A percentile compares a stretch with the other conserved stretches of the same genome.
Conservation (phyloP, 805 yeast species). For the Monosporozyma siamensis region DNA sequence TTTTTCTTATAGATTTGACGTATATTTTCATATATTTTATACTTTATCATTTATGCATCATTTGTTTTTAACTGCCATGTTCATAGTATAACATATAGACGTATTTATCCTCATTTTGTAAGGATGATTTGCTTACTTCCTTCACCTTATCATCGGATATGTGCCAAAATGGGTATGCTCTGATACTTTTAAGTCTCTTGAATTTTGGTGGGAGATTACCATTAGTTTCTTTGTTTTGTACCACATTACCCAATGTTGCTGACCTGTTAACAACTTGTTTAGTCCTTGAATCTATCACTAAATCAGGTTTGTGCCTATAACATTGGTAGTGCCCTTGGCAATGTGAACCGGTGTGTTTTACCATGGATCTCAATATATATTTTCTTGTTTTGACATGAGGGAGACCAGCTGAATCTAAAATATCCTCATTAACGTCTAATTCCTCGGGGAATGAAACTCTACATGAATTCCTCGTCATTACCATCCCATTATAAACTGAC, state of each 20-base stretch:
- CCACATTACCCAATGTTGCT: background rate
- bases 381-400: constrained; percentile 25
- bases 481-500: constrained; percentile 62
- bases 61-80: background rate
- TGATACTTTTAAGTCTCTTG: constrained; percentile 39
- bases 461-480: constrained; percentile 66
- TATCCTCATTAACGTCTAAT: constrained; percentile 38
- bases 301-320: constrained; percentile 64
- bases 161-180: constrained; percentile 69
- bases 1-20: background rate
- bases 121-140: constrained; percentile 50
- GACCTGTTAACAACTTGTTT: background rate
- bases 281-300: constrained; percentile 22
- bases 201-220: background rate
- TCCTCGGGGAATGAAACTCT: constrained; percentile 55
- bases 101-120: constrained; percentile 60
- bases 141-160: constrained; percentile 66
- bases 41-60: background rate
- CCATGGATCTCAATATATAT: constrained; percentile 60
- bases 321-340: constrained; percentile 87
- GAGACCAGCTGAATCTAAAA: constrained; percentile 9
- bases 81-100: constrained; percentile 85
- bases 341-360: constrained; percentile 85
- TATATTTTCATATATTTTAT: background rate
- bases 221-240: background rate